phyloP scores from a whole-genome alignment of 164 flowering plant species.

The Cinnamomum micranthum region DNA sequence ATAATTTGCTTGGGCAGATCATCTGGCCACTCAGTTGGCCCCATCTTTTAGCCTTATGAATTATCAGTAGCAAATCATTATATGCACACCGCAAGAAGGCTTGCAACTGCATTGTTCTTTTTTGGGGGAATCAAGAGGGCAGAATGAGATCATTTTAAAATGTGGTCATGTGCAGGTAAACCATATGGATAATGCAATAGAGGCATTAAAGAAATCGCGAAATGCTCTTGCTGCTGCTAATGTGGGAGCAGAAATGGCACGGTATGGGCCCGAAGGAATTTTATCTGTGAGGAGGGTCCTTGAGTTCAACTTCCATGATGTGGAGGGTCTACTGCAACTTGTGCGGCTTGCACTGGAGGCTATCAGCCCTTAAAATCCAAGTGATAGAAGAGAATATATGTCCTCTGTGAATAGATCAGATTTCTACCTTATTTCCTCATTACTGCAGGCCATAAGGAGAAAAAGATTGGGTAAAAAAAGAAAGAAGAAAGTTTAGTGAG shows the following conservation, averaged over 20 bases:
- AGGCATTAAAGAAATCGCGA: constrained; percentile 61
- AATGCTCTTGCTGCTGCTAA: constrained; percentile 56
- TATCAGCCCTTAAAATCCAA: constrained; percentile 36
- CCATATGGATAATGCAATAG: constrained; percentile 69
- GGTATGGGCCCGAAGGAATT: constrained; percentile 31
- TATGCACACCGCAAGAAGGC: background rate
- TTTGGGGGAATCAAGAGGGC: background rate
- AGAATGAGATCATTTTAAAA: background rate
- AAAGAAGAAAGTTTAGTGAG: too few relatives aligned
- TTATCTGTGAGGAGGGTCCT: constrained; percentile 50
- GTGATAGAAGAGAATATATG: constrained; percentile 10
- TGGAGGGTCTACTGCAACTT: constrained; percentile 52
- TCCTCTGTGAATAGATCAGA: constrained; percentile 17
- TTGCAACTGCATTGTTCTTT: background rate
- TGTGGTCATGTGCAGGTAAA: constrained; percentile 46
- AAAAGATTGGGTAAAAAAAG: background rate
- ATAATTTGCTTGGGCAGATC: too few relatives aligned
- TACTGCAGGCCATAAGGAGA: background rate
- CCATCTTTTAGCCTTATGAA: too few relatives aligned
- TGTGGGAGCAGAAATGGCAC: constrained; percentile 30
- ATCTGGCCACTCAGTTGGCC: too few relatives aligned
- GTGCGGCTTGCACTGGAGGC: constrained; percentile 65
- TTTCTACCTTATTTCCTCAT: constrained; percentile 24
- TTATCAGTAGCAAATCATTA: background rate
- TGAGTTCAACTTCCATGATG: constrained; percentile 79